Percentiles rank a stretch among this genome's conserved stretches.
These are phyloP conservation scores for Taiwanofungus camphoratus DNA, from an alignment of 1,284 basidiomycete species.

Conservation along the genomic window DNA sequence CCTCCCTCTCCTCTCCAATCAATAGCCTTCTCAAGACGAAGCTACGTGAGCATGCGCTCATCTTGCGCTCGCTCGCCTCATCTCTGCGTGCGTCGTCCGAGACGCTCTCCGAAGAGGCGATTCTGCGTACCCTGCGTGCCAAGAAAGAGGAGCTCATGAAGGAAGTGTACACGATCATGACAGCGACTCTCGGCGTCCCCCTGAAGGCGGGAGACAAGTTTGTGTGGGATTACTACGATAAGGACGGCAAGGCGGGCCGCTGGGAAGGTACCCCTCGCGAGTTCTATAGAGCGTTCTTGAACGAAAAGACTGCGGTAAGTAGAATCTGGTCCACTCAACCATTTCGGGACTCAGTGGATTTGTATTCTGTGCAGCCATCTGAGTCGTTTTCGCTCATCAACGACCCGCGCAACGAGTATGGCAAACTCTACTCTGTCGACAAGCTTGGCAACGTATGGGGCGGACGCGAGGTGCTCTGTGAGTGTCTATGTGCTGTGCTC, in stretches of 20 bases:
- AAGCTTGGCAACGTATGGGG: constrained; percentile 92
- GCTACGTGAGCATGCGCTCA: constrained; percentile 85
- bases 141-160: constrained; percentile 83
- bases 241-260: constrained; percentile 68
- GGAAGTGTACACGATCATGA: constrained; percentile 86
- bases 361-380: constrained; percentile 29
- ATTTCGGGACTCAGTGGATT: neutral
- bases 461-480: constrained; percentile 76
- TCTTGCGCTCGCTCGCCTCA: constrained; percentile 62
- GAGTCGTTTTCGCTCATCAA: constrained; percentile 91
- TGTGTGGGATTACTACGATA: constrained; percentile 87
- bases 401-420: constrained; percentile 84
- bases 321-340: neutral
- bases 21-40: constrained; percentile 83
- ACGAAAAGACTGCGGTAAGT: constrained; percentile 51
- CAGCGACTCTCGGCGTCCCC: constrained; percentile 81
- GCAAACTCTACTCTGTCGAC: constrained; percentile 88
- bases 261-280: constrained; percentile 80
- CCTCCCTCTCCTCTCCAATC: constrained; percentile 67
- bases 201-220: constrained; percentile 69
- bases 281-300: constrained; percentile 56
- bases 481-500: constrained; percentile 20
- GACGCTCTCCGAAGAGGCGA: constrained; percentile 37
- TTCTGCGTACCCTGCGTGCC: constrained; percentile 50
- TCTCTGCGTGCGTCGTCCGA: constrained; percentile 39